phyloP scores from a whole-genome alignment of 139 green algal genomes.

The Pseudopediastrum boryanum region DNA sequence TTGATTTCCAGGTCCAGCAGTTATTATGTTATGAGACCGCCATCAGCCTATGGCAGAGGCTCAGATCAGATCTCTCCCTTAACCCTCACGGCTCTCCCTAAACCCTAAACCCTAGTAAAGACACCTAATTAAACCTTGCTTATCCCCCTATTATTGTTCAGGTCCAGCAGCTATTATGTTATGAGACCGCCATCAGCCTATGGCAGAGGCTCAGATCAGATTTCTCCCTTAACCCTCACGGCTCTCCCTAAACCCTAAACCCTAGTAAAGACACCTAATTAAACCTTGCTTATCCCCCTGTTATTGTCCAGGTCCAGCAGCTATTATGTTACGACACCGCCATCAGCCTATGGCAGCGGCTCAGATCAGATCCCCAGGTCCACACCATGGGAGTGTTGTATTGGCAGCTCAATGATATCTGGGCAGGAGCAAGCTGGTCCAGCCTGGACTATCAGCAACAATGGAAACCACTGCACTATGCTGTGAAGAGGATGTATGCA shows the following conservation, averaged over 20 bases:
- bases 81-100: neutral
- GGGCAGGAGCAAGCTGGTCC: slow-evolving; percentile 65
- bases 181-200: slow-evolving; percentile 52
- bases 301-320: slow-evolving; percentile 52
- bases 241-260: too few species aligned
- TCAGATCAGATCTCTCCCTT: too few species aligned
- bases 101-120: neutral
- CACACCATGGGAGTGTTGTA: slow-evolving; percentile 82
- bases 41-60: too few species aligned
- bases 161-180: slow-evolving; percentile 66
- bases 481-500: slow-evolving; percentile 18
- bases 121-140: neutral
- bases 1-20: slow-evolving; percentile 46
- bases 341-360: slow-evolving; percentile 61
- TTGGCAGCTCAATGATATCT: slow-evolving; percentile 88
- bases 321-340: slow-evolving; percentile 74
- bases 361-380: slow-evolving; percentile 49
- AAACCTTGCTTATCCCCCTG: neutral
- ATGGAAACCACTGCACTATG: slow-evolving; percentile 76
- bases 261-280: neutral
- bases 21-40: slow-evolving; percentile 69
- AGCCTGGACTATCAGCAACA: slow-evolving; percentile 60
- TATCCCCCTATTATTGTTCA: neutral
- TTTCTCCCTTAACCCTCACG: too few species aligned
- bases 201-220: slow-evolving; percentile 40